These are phyloP conservation scores for Conoideocrella luteorostrata DNA, from an alignment of 2,329 filamentous ascomycete species.

Conservation along the genomic window DNA sequence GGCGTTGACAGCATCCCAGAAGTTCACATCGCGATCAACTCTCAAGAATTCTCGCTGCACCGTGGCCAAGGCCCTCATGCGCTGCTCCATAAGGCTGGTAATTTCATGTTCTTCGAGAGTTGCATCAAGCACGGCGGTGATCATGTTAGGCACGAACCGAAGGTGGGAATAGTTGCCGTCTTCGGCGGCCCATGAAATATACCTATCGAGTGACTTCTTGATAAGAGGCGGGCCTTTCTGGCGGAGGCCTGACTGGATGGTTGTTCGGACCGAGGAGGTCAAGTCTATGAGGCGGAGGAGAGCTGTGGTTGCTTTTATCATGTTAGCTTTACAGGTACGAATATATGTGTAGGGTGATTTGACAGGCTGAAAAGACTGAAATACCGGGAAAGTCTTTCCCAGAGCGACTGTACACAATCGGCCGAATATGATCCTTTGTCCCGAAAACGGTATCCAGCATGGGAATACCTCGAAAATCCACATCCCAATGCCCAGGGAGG, in stretches of 20 bases:
- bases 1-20: conserved; percentile 29
- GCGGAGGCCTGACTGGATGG: conserved; percentile 28
- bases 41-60: conserved; percentile 30
- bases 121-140: conserved; percentile 30
- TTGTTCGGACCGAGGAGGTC: conserved; percentile 26
- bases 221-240: conserved; percentile 26
- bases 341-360: not conserved
- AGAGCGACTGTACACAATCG: conserved; percentile 32
- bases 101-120: conserved; percentile 22
- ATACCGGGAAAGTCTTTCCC: conserved; percentile 31
- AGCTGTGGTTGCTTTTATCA: conserved; percentile 29
- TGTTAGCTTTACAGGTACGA: not conserved
- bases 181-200: conserved; percentile 34
- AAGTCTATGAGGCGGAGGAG: conserved; percentile 34
- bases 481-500: conserved; percentile 32
- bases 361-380: not conserved
- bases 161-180: conserved; percentile 31
- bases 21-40: conserved; percentile 19
- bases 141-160: conserved; percentile 31
- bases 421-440: conserved; percentile 21
- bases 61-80: conserved; percentile 28
- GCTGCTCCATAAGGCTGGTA: conserved; percentile 26
- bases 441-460: conserved; percentile 31
- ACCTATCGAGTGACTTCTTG: conserved; percentile 27
- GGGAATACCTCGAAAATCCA: conserved; percentile 34